Base-by-base conservation (phyloP, 192 early-diverging fungal genomes). In the Backusella liffmaniae region DNA sequence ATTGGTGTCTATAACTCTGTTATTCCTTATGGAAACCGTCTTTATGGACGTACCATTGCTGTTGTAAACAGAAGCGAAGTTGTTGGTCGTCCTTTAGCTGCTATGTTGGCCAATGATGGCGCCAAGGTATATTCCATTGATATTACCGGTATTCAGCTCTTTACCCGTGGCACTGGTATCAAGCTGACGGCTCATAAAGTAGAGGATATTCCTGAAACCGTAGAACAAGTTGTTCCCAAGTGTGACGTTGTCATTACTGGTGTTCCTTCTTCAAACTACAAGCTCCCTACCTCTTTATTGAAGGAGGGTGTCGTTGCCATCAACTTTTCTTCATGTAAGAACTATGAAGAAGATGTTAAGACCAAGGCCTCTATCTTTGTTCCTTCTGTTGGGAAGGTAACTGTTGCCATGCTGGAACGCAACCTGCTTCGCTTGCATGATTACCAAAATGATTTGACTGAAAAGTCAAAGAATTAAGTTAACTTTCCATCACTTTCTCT, bases 181-280 rank as follows among this genome's bases (percentile, higher is more conserved):
- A 82, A 90, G 49, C 83, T 92, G 66, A 85, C 85, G 77, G 91
- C 88, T 76, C 91, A 96, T 77, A 83, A 92, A 49, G 90, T 92
- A n/a, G 83, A 85, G 46, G 94, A 95, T 82, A 92, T 91, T 3
- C 82, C 85, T 4, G 53, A 91, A 30, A 96, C 86, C 59, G 73
- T 92, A 5, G 93, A 94, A 70, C 93, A 98, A 41, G 92, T 94
- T 4, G 86, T 98, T 13, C 86, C 92, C 18, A 78, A 86, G n/a
- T 96, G 93, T 8, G 98, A 99, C 76, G 96, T 98, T 5, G 98
- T 99, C 16, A 98, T 99, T 79, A 97, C 97, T 3, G 98, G 98
- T 66, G 98, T 99, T 15, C 98, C 98, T 5, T 84, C 90, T 13
- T 86, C 92, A 10, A 86, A 86, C 6, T 99, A 96, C 88, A 96